phyloP scores from a whole-genome alignment of 768 basidiomycete genomes.

The Lentinula boryana region DNA sequence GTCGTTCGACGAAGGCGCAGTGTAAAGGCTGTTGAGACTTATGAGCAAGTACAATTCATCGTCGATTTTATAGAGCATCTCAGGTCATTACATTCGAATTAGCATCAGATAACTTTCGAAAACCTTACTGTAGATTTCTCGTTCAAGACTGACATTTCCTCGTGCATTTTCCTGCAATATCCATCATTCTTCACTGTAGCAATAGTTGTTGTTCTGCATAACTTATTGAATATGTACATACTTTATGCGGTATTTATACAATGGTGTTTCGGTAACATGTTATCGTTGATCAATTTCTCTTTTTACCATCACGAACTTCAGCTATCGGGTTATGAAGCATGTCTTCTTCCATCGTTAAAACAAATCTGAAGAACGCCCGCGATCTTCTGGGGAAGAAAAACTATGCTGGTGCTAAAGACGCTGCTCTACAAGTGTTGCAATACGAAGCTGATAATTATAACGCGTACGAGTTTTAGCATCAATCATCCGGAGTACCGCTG shows the following conservation, averaged over 20 bases:
- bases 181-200: not conserved
- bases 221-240: not conserved
- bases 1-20: slow-evolving; percentile 74
- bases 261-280: no score
- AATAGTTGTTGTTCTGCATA: not conserved
- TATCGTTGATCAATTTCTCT: not conserved
- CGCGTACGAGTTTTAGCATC: slow-evolving; percentile 52
- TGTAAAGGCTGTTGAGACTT: slow-evolving; percentile 88
- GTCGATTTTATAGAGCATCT: slow-evolving; percentile 71
- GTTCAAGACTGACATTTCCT: not conserved
- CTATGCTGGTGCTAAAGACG: slow-evolving; percentile 58
- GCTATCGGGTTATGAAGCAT: slow-evolving; percentile 13
- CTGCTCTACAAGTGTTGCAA: slow-evolving; percentile 60
- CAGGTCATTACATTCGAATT: slow-evolving; percentile 10
- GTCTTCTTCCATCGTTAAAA: slow-evolving; percentile 47
- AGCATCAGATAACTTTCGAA: not conserved
- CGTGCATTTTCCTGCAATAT: not conserved
- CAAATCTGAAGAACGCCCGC: slow-evolving; percentile 73
- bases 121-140: not conserved
- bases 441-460: slow-evolving; percentile 83
- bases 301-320: not conserved
- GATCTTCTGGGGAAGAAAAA: slow-evolving; percentile 76
- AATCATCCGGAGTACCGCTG: not conserved
- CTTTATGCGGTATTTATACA: no score
- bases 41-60: slow-evolving; percentile 85